These are phyloP conservation scores for Pascua sp. DNA, from an alignment of 1,284 basidiomycete species.

Conservation along the genomic window DNA sequence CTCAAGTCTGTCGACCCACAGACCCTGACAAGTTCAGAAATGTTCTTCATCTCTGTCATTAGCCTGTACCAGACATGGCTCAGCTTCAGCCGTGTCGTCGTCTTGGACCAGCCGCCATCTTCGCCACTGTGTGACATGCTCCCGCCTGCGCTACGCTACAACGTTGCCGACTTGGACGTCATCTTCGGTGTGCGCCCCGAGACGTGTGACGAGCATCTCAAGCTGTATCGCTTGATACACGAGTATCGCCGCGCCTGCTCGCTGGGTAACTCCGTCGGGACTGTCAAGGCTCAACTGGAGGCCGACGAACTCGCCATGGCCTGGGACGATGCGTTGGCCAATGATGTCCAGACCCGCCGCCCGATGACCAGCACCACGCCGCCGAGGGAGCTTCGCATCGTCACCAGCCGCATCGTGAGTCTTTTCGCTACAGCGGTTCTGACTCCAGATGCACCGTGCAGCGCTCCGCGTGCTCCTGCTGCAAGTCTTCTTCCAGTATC, in stretches of 20 bases:
- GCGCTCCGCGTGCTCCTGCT: slow-evolving; percentile 13
- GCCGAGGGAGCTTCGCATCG: not conserved
- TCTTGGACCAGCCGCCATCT: slow-evolving; percentile 2
- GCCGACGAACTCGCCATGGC: slow-evolving; percentile 10
- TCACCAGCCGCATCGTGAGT: slow-evolving; percentile 2
- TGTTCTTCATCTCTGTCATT: slow-evolving; percentile 10
- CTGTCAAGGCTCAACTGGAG: slow-evolving; percentile 6
- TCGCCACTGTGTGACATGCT: slow-evolving; percentile 4
- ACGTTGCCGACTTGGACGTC: not conserved
- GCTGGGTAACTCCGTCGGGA: not conserved
- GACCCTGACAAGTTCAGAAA: not conserved
- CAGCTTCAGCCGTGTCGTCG: slow-evolving; percentile 10
- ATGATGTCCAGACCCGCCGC: slow-evolving; percentile 1
- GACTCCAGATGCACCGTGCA: slow-evolving; percentile 11
- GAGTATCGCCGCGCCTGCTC: not conserved
- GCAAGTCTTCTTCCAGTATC: slow-evolving; percentile 11
- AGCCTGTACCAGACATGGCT: slow-evolving; percentile 12
- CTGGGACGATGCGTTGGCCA: slow-evolving; percentile 1
- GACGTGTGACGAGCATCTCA: not conserved
- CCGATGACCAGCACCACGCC: not conserved
- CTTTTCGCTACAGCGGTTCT: not conserved
- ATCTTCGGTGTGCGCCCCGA: not conserved
- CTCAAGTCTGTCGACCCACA: not conserved
- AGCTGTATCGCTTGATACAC: not conserved
- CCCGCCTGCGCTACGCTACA: not conserved